Evolutionary conservation across 257 asterid genomes (phyloP), one percentile per base, ranked within the genome.

Genomic region (Cruciata laevipes): DNA sequence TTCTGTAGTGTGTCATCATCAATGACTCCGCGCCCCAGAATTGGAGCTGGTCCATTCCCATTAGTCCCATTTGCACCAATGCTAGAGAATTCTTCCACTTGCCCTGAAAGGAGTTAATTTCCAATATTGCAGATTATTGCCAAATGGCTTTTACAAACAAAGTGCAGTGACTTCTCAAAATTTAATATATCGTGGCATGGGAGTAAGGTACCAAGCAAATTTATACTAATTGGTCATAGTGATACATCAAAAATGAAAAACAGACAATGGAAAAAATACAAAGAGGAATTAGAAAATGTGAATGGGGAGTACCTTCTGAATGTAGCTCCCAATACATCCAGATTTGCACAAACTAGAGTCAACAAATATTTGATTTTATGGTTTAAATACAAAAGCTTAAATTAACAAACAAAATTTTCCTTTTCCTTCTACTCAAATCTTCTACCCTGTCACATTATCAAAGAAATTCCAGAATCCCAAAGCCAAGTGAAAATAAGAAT

Each of bases 1-100:
- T 69, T 63, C 72, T 31, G 70, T 20, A 73, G 58, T 61, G 66
- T 6, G 74, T 53, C 63, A 69, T 53, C 63, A 69, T 61, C 70
- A 61, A 76, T 65, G 66, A 69, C 65, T 51, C 49, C 76, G 70
- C 47, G 37, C 60, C 21, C 77, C 27, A 3, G 69, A 16, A 44
- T 75, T 23, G 59, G 79, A 47, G 25, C 40, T 52, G 75, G 62
- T 67, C 76, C 82, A 16, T 70, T 68, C 63, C 68, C 68, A 21
- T 75, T 23, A 72, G 35, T 21, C 37, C 75, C 87, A 79, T 80
- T 61, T 63, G 58, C 31, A 67, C 68, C 5, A 12, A 18, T 13
- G 10, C 57, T 7, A 73, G 58, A 10, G 25, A 12, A n/a, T 10
- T 31, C 49, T 18, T 23, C 32, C 33, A 67, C 27, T 67, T 60